These are phyloP conservation scores for Starmerella potacharoeniae DNA, from an alignment of 805 yeast genomes.

Conservation along the genomic window DNA sequence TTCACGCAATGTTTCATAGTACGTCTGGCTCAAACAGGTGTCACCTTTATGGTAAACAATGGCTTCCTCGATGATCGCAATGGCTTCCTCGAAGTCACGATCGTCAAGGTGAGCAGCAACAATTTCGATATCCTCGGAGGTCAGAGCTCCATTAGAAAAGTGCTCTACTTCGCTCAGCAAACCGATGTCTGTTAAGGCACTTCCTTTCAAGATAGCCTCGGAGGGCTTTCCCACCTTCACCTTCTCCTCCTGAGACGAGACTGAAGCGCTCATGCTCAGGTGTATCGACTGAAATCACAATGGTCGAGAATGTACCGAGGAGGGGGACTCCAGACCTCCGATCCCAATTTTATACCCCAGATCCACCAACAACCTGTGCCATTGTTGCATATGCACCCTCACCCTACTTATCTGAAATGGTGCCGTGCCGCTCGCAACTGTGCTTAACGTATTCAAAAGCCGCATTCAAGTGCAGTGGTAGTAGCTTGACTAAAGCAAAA, in stretches of 20 bases:
- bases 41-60: slow-evolving; percentile 37
- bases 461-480: no score
- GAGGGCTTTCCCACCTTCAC: not conserved
- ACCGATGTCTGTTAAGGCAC: not conserved
- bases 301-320: no score
- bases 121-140: slow-evolving; percentile 13
- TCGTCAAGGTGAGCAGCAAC: slow-evolving; percentile 19
- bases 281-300: no score
- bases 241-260: not conserved
- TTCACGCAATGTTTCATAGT: slow-evolving; percentile 29
- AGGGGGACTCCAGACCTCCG: no score
- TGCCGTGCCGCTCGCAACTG: no score
- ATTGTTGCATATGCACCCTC: no score
- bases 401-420: no score
- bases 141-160: slow-evolving; percentile 6
- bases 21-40: slow-evolving; percentile 35
- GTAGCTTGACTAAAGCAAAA: no score
- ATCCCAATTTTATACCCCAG: no score
- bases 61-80: slow-evolving; percentile 33
- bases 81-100: slow-evolving; percentile 31
- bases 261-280: not conserved
- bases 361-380: no score
- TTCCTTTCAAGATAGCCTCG: not conserved
- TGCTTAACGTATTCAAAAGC: no score
- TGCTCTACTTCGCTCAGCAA: slow-evolving; percentile 4